Percentiles rank a stretch among this genome's conserved stretches.
phyloP scores from a whole-genome alignment of 2,329 filamentous ascomycete species.

The Torrubiella hemipterigena region DNA sequence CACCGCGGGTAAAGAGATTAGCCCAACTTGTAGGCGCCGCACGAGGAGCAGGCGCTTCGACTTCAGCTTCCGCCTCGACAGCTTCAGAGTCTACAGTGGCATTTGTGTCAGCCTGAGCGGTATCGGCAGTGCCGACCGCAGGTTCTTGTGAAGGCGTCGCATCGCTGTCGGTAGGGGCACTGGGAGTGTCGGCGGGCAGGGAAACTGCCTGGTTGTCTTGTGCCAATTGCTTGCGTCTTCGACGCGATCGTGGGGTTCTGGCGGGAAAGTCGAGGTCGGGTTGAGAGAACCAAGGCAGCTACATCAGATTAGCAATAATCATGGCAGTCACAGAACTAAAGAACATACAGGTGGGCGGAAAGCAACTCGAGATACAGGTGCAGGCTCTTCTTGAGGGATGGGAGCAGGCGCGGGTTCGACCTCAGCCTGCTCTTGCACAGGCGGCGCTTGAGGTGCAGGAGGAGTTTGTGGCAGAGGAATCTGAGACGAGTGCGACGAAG shows the following conservation, averaged over 20 bases:
- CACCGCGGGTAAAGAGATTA: slow-evolving; percentile 22
- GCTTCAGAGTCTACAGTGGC: neutral
- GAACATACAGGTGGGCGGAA: slow-evolving; percentile 41
- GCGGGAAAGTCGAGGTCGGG: slow-evolving; percentile 39
- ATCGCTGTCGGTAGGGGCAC: slow-evolving; percentile 10
- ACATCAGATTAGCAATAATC: neutral
- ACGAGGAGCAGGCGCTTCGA: slow-evolving; percentile 12
- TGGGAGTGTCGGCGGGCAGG: slow-evolving; percentile 24
- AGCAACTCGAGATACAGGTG: slow-evolving; percentile 13
- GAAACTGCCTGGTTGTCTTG: slow-evolving; percentile 26
- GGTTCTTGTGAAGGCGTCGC: slow-evolving; percentile 9
- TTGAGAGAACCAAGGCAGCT: slow-evolving; percentile 48
- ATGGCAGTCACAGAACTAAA: neutral
- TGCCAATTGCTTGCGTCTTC: slow-evolving; percentile 28
- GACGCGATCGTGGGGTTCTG: slow-evolving; percentile 22
- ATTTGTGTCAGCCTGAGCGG: slow-evolving; percentile 1
- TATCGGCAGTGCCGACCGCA: slow-evolving; percentile 6
- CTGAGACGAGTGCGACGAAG: slow-evolving; percentile 37
- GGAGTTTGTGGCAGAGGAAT: slow-evolving; percentile 32
- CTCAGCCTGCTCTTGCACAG: slow-evolving; percentile 5
- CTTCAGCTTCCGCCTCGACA: neutral
- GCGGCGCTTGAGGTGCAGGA: slow-evolving; percentile 15
- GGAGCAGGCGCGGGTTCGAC: slow-evolving; percentile 14
- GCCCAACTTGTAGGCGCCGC: slow-evolving; percentile 26
- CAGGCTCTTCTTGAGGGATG: slow-evolving; percentile 11